These are phyloP conservation scores for Epichloe hybrida DNA, from an alignment of 2,329 filamentous ascomycete genomes.

Conservation along the genomic window DNA sequence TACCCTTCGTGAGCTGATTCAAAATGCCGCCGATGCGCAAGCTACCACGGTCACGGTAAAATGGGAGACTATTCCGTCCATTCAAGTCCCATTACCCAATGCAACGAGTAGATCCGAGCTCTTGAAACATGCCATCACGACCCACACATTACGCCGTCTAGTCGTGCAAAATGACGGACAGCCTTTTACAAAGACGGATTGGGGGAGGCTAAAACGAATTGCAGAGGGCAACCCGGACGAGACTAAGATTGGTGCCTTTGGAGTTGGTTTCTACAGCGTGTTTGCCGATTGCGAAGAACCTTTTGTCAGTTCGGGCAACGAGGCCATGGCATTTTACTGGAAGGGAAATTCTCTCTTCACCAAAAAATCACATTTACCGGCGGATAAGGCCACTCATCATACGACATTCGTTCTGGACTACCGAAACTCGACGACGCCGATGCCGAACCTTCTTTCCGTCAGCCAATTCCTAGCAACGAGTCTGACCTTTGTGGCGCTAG, in stretches of 20 bases:
- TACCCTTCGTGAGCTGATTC: constrained; percentile 79
- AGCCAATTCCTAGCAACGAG: constrained; percentile 90
- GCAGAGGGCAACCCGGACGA: constrained; percentile 99
- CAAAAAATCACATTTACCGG: constrained; percentile 65
- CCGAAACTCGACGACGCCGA: constrained; percentile 70
- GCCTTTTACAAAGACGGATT: constrained; percentile 80
- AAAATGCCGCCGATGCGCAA: constrained; percentile 95
- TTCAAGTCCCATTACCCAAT: constrained; percentile 55
- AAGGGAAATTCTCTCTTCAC: constrained; percentile 97
- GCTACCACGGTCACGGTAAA: constrained; percentile 81
- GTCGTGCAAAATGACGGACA: constrained; percentile 87
- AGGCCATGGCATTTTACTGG: constrained; percentile 99
- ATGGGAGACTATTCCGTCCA: constrained; percentile 82
- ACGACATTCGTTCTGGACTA: constrained; percentile 96
- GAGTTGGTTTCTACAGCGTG: constrained; percentile 96
- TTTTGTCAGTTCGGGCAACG: constrained; percentile 81
- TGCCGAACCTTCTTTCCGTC: constrained; percentile 75
- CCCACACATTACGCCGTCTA: constrained; percentile 79
- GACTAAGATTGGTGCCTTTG: constrained; percentile 97
- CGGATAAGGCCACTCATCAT: constrained; percentile 50
- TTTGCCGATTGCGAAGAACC: constrained; percentile 97
- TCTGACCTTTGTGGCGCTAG: constrained; percentile 83
- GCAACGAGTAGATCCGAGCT: constrained; percentile 55
- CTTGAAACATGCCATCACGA: constrained; percentile 68
- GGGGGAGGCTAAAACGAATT: constrained; percentile 86